Percentiles rank a stretch among this genome's conserved stretches.
Evolutionary conservation across 108 stramenopile species (phyloP).

Genomic region (Cyclotella atomus): DNA sequence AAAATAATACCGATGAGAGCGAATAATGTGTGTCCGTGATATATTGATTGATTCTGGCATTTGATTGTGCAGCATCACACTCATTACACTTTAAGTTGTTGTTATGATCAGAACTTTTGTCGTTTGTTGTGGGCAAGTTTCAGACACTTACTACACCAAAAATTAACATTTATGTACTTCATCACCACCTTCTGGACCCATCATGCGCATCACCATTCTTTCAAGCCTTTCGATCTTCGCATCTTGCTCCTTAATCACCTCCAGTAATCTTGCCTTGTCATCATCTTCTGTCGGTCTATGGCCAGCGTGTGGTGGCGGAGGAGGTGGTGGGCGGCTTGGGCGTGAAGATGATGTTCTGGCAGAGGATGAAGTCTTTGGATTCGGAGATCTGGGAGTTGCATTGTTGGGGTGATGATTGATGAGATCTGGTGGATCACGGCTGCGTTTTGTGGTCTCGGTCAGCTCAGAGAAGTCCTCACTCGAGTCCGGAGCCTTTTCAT

Average conservation of each 20-base stretch:
- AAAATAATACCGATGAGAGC: no score
- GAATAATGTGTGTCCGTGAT: no score
- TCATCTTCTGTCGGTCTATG: constrained; percentile 11
- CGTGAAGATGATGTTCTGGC: constrained; percentile 6
- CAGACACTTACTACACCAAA: no score
- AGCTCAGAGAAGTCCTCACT: constrained; percentile 17
- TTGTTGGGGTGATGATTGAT: constrained; percentile 2
- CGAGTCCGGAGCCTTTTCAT: not conserved
- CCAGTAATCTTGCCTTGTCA: constrained; percentile 46
- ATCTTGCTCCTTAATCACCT: constrained; percentile 53
- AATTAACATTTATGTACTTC: constrained; percentile 39
- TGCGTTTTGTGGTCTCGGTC: not conserved
- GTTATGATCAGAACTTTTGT: no score
- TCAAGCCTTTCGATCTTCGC: constrained; percentile 49
- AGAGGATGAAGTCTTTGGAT: not conserved
- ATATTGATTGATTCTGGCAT: not conserved
- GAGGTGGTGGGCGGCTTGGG: constrained; percentile 5
- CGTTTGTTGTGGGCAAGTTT: no score
- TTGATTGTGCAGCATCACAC: no score
- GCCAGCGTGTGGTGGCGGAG: not conserved
- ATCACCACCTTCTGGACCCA: constrained; percentile 49
- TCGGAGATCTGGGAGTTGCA: not conserved
- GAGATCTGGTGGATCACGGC: constrained; percentile 5
- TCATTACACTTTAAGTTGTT: no score
- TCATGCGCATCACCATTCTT: constrained; percentile 46